Conservation (phyloP, 2,329 filamentous ascomycete species). For the Xylaria sp. region DNA sequence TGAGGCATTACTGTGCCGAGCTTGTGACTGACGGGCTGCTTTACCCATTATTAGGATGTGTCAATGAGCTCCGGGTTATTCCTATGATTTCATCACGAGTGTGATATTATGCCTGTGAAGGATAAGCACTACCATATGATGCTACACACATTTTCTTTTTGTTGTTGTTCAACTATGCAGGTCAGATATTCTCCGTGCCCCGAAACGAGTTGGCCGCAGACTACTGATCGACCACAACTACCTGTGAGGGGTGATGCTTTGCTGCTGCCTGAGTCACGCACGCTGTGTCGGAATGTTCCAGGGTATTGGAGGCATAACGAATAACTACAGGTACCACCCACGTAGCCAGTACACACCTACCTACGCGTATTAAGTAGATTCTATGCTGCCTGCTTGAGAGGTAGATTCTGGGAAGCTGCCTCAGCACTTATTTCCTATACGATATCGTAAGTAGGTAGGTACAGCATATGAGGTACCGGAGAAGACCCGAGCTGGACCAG, state of each 20-base stretch:
- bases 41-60: neutral
- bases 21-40: neutral
- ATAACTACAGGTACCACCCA: neutral
- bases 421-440: neutral
- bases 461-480: too few species aligned
- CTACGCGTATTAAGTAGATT: neutral
- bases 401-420: neutral
- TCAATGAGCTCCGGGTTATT: conserved; percentile 1
- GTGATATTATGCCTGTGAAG: conserved; percentile 4
- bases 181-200: conserved; percentile 26
- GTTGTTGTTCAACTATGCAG: conserved; percentile 24
- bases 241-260: conserved; percentile 12
- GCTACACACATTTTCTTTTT: conserved; percentile 8
- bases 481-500: conserved; percentile 5
- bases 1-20: neutral
- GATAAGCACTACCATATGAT: conserved; percentile 11
- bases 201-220: conserved; percentile 17
- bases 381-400: neutral
- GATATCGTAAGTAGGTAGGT: neutral
- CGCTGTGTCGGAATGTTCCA: neutral
- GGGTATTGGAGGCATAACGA: conserved; percentile 10
- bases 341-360: neutral
- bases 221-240: conserved; percentile 12
- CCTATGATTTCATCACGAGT: conserved; percentile 5
- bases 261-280: conserved; percentile 34